phyloP scores from a whole-genome alignment of 768 basidiomycete species.

The Kwoniella sp. region DNA sequence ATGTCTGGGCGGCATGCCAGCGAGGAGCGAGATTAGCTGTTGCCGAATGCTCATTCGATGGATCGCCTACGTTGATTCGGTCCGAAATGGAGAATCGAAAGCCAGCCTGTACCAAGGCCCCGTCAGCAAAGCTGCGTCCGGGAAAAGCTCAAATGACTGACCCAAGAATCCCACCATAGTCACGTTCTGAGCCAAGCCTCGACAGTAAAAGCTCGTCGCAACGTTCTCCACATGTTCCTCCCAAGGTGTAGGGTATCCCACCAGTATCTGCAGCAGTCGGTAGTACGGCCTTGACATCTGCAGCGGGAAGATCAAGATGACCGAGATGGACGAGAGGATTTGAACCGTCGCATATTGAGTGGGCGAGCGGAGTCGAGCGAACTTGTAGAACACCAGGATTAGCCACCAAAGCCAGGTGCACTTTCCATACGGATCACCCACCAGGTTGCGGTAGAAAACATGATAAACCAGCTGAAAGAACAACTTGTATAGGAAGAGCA shows the following conservation, averaged over 20 bases:
- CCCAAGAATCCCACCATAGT: conserved; percentile 47
- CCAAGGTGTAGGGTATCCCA: conserved; percentile 49
- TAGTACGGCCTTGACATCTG: conserved; percentile 51
- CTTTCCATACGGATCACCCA: no score
- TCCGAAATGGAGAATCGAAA: conserved; percentile 51
- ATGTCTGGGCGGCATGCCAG: conserved; percentile 29
- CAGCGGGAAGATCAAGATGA: conserved; percentile 52
- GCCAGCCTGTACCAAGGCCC: conserved; percentile 45
- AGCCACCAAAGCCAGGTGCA: no score
- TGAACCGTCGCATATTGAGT: conserved; percentile 51
- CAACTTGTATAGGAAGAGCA: conserved; percentile 52
- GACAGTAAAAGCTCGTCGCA: conserved; percentile 50
- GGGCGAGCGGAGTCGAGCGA: conserved; percentile 51
- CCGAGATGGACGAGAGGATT: conserved; percentile 49
- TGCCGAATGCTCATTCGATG: neutral
- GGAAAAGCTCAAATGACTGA: neutral
- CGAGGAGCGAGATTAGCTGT: no score
- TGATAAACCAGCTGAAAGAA: conserved; percentile 48
- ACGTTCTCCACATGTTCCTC: conserved; percentile 51
- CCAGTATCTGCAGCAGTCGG: conserved; percentile 42
- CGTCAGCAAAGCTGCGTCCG: neutral
- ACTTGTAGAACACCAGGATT: conserved; percentile 24
- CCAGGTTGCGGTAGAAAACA: conserved; percentile 47
- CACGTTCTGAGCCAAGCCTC: conserved; percentile 53
- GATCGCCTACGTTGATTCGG: conserved; percentile 49